Percentiles rank a stretch among this genome's conserved stretches.
These are phyloP conservation scores for Colletotrichum brevisporum DNA, from an alignment of 2,329 filamentous ascomycete genomes.

Conservation along the genomic window DNA sequence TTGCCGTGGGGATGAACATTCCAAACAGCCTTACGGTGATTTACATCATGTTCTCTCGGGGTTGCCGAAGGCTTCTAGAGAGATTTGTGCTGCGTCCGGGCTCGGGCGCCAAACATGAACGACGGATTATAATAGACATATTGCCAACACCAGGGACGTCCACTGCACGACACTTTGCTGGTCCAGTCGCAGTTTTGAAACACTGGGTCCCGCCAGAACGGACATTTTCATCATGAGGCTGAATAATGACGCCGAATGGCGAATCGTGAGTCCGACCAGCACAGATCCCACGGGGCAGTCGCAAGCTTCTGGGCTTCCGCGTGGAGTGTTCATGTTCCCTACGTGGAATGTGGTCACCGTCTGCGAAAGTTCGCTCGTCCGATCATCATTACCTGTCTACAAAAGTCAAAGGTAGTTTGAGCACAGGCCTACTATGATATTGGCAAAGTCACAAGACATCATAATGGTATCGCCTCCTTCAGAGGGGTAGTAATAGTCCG, in stretches of 20 bases:
- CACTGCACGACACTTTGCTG: not conserved
- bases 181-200: conserved; percentile 24
- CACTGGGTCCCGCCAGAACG: conserved; percentile 9
- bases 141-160: not conserved
- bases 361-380: conserved; percentile 18
- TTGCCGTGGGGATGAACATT: conserved; percentile 15
- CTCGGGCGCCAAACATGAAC: not conserved
- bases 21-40: conserved; percentile 23
- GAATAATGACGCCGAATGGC: conserved; percentile 14
- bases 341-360: not conserved
- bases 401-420: conserved; percentile 22
- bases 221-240: conserved; percentile 1
- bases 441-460: conserved; percentile 1
- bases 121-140: not conserved
- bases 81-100: no score
- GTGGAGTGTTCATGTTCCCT: not conserved
- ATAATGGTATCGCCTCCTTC: no score
- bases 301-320: not conserved
- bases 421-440: not conserved
- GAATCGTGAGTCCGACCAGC: not conserved
- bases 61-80: not conserved
- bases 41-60: conserved; percentile 9
- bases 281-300: not conserved
- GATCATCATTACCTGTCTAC: conserved; percentile 25
- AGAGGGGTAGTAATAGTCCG: no score